Conservation (phyloP, 129 eudicot genomes). For the Flaveria ramosissima region DNA sequence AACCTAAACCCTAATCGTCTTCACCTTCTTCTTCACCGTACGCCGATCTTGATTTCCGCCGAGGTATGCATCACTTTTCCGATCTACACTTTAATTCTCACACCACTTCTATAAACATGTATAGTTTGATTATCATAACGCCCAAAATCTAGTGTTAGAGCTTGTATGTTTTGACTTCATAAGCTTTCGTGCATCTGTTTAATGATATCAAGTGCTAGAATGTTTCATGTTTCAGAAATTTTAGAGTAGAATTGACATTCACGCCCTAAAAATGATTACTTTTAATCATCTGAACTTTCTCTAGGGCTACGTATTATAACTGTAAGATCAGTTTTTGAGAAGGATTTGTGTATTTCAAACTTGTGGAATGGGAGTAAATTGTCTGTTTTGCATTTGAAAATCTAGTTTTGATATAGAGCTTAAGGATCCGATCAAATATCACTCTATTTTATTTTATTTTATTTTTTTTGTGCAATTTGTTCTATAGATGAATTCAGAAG, state of each 20-base stretch:
- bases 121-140: not conserved
- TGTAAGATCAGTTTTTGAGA: too few relatives aligned
- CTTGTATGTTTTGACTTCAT: not conserved
- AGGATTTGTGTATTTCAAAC: too few relatives aligned
- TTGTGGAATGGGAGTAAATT: not conserved
- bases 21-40: constrained; percentile 19
- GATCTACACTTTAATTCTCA: not conserved
- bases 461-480: too few relatives aligned
- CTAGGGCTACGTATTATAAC: too few relatives aligned
- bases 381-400: not conserved
- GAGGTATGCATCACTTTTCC: constrained; percentile 22
- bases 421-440: not conserved
- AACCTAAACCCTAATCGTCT: constrained; percentile 39
- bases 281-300: not conserved
- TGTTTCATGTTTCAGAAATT: not conserved
- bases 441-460: too few relatives aligned
- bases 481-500: too few relatives aligned
- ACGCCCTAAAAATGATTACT: not conserved
- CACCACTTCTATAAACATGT: not conserved
- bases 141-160: not conserved
- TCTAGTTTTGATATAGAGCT: not conserved
- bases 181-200: not conserved
- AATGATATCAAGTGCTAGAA: not conserved
- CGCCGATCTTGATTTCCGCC: constrained; percentile 27
- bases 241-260: not conserved